These are phyloP conservation scores for Rhizopus microsporus DNA, from an alignment of 371 early-diverging fungal species.

Conservation along the genomic window DNA sequence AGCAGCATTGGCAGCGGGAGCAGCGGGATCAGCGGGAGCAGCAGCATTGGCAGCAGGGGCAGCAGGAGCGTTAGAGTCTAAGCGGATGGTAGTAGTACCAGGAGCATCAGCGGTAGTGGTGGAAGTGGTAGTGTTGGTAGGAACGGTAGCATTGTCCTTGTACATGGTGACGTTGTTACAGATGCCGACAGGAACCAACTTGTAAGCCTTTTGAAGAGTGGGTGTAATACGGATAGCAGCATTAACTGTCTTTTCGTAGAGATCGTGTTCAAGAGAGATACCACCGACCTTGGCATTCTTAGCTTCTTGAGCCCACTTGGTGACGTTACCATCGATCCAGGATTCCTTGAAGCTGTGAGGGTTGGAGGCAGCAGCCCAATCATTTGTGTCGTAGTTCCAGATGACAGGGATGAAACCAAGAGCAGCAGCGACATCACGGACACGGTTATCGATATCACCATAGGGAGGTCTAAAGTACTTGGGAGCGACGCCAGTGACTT, in stretches of 20 bases:
- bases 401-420: slow-evolving; percentile 51
- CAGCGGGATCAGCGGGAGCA: slow-evolving; percentile 2
- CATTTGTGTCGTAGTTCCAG: slow-evolving; percentile 51
- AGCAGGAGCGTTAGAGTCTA: slow-evolving; percentile 8
- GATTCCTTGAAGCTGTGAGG: slow-evolving; percentile 13
- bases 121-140: slow-evolving; percentile 6
- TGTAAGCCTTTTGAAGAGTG: slow-evolving; percentile 29
- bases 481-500: slow-evolving; percentile 62
- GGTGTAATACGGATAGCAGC: slow-evolving; percentile 42
- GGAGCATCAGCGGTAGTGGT: slow-evolving; percentile 6
- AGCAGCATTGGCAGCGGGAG: slow-evolving; percentile 7
- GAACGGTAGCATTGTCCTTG: slow-evolving; percentile 21
- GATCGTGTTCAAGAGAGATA: slow-evolving; percentile 47
- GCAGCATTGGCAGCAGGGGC: slow-evolving; percentile 2
- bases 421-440: slow-evolving; percentile 46
- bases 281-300: slow-evolving; percentile 34
- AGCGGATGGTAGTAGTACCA: slow-evolving; percentile 6
- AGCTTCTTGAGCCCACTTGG: slow-evolving; percentile 40
- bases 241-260: slow-evolving; percentile 41
- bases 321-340: slow-evolving; percentile 43
- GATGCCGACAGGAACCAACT: slow-evolving; percentile 27
- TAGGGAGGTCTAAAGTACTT: slow-evolving; percentile 64
- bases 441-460: slow-evolving; percentile 58
- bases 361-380: slow-evolving; percentile 34
- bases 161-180: slow-evolving; percentile 32